Conservation (phyloP, 2,329 filamentous ascomycete genomes). For the Trichoderma sp. region DNA sequence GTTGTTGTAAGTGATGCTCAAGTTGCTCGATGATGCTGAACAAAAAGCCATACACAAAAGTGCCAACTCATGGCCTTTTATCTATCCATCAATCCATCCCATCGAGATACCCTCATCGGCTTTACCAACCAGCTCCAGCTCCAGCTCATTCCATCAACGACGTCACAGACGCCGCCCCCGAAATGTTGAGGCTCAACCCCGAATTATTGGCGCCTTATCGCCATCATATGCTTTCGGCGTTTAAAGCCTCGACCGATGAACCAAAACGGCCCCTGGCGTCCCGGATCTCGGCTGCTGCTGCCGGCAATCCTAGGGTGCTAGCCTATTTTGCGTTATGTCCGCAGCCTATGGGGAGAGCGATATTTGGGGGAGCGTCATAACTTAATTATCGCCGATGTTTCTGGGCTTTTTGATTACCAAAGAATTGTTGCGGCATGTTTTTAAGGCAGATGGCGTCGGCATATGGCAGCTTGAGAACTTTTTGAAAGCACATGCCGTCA, state of each 20-base stretch:
- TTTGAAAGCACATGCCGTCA: neutral
- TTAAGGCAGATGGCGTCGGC: neutral
- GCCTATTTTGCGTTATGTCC: neutral
- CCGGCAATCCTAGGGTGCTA: neutral
- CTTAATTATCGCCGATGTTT: neutral
- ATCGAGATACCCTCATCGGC: neutral
- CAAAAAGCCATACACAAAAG: neutral
- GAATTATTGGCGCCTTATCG: neutral
- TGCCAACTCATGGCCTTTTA: neutral
- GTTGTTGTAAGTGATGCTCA: neutral
- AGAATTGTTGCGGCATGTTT: neutral
- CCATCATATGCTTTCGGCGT: neutral
- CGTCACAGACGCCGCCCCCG: neutral
- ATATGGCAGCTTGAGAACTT: neutral
- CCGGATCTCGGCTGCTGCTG: neutral
- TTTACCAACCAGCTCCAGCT: neutral
- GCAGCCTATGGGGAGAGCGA: neutral
- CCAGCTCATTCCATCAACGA: neutral
- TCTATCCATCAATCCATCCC: neutral
- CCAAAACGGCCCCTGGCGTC: neutral
- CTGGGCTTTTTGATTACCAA: neutral
- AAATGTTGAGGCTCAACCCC: neutral
- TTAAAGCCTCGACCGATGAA: neutral
- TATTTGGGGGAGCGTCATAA: neutral
- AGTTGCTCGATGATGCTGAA: neutral